Evolutionary conservation across 805 yeast species (phyloP).

Genomic region (Grigorovia transvaalensis): DNA sequence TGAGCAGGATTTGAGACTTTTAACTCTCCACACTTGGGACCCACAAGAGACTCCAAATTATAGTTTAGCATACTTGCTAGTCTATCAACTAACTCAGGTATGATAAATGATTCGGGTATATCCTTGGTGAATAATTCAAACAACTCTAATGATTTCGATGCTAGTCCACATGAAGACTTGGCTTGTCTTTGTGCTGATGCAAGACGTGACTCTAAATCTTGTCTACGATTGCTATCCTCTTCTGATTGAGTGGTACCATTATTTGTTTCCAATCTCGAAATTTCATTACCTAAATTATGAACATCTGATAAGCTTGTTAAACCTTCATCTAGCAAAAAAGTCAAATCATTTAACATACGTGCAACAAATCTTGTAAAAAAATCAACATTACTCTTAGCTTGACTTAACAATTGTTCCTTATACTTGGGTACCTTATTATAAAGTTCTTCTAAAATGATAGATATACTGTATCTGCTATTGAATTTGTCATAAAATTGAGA

Average conservation of each 20-base stretch:
- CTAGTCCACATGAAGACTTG: slow-evolving; percentile 67
- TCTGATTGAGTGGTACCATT: slow-evolving; percentile 3
- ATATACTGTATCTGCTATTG: slow-evolving; percentile 78
- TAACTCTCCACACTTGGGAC: slow-evolving; percentile 84
- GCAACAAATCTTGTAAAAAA: slow-evolving; percentile 91
- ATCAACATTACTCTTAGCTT: slow-evolving; percentile 58
- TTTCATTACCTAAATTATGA: slow-evolving; percentile 48
- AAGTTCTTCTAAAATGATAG: slow-evolving; percentile 68
- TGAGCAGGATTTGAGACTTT: slow-evolving; percentile 77
- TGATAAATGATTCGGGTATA: slow-evolving; percentile 76
- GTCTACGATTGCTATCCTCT: slow-evolving; percentile 41
- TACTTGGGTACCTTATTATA: slow-evolving; percentile 63
- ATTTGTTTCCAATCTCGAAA: background rate
- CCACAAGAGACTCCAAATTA: slow-evolving; percentile 84
- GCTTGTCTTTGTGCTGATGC: slow-evolving; percentile 65
- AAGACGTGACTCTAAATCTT: slow-evolving; percentile 50
- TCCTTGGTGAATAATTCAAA: slow-evolving; percentile 76
- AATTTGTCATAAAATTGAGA: slow-evolving; percentile 95
- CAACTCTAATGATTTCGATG: slow-evolving; percentile 71
- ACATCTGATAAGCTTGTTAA: slow-evolving; percentile 68
- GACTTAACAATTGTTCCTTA: slow-evolving; percentile 55
- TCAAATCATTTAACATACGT: slow-evolving; percentile 87
- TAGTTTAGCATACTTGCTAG: slow-evolving; percentile 93
- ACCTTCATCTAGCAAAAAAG: slow-evolving; percentile 85
- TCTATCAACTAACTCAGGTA: slow-evolving; percentile 85